These are phyloP conservation scores for Scheffersomyces ergatensis DNA, from an alignment of 805 yeast species.

Conservation along the genomic window DNA sequence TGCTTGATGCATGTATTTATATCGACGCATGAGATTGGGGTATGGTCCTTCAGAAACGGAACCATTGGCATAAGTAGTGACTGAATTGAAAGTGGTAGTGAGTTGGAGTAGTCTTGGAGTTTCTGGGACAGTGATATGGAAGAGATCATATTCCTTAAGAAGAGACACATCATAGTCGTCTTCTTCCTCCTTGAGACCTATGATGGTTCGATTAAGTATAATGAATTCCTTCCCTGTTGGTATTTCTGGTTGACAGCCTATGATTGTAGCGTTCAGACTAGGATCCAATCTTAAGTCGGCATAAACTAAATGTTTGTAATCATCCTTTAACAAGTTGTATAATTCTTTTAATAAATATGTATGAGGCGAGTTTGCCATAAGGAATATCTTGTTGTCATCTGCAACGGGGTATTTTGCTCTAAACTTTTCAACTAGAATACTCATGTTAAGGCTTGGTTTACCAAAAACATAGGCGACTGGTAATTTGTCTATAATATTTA, in stretches of 20 bases:
- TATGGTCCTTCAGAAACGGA: constrained; percentile 54
- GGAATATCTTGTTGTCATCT: constrained; percentile 42
- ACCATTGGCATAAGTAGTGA: constrained; percentile 37
- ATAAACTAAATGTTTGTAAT: constrained; percentile 27
- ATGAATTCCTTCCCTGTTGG: neutral
- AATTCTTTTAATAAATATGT: constrained; percentile 44
- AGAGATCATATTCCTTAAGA: constrained; percentile 49
- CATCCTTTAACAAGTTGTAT: constrained; percentile 25
- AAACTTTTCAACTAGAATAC: constrained; percentile 37
- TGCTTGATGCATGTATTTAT: constrained; percentile 82
- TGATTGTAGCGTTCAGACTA: constrained; percentile 31
- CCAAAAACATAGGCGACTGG: constrained; percentile 82
- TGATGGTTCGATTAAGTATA: constrained; percentile 13
- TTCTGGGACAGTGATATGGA: constrained; percentile 73
- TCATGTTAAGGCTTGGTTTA: constrained; percentile 52
- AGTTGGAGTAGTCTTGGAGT: constrained; percentile 76
- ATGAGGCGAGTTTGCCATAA: constrained; percentile 78
- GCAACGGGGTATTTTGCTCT: constrained; percentile 35
- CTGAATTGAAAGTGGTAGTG: constrained; percentile 63
- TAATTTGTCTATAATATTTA: constrained; percentile 72
- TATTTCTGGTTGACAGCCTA: constrained; percentile 37
- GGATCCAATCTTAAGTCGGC: constrained; percentile 30
- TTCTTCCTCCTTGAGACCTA: constrained; percentile 5
- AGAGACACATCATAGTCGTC: constrained; percentile 24
- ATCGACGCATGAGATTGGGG: constrained; percentile 80